Evolutionary conservation across 768 basidiomycete genomes (phyloP), one percentile per base, ranked within the genome.

Genomic region (Trametes elegans): DNA sequence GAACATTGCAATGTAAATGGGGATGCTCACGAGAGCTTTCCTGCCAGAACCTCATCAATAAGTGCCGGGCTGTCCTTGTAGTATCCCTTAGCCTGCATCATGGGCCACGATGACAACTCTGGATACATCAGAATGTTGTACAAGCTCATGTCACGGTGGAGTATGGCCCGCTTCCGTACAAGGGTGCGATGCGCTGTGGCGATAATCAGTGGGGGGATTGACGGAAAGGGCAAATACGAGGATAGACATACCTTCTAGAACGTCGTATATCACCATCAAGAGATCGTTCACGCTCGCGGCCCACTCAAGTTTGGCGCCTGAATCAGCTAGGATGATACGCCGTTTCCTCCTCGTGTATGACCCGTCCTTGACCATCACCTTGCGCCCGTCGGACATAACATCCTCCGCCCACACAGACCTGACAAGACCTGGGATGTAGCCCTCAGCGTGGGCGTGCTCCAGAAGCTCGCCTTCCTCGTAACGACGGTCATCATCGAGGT

Each of bases 391-490:
- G 34, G 11, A 13, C 34, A 13, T 45, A 2, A 53, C 52, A n/a
- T 36, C 7, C 27, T 53, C 43, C 7, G 8, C 16, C n/a, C 18
- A n/a, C 1, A 21, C 27, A 8, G 16, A 13, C 7, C 43, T 31
- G 5, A 53, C 43, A 10, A 46, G 26, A 4, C 52, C 52, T 1
- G 42, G 52, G 16, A 45, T 8, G 13, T 27, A 34, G 1, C 52
- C 52, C 0, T 45, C 34, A 2, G 21, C 26, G 28, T 53, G 52
- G 35, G 45, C 31, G 3, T 38, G 19, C 11, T 9, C 13, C 5
- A 53, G 13, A 5, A 29, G 74, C 75, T 75, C 76, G 76, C 76
- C 79, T 74, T 79, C 79, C 75, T 79, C 76, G 79, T 78, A 26
- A 44, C 62, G 34, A 16, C 45, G n/a, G 7, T 6, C 21, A 23